Base-by-base conservation (phyloP, 371 early-diverging fungal genomes). In the Cladochytrium tenue region DNA sequence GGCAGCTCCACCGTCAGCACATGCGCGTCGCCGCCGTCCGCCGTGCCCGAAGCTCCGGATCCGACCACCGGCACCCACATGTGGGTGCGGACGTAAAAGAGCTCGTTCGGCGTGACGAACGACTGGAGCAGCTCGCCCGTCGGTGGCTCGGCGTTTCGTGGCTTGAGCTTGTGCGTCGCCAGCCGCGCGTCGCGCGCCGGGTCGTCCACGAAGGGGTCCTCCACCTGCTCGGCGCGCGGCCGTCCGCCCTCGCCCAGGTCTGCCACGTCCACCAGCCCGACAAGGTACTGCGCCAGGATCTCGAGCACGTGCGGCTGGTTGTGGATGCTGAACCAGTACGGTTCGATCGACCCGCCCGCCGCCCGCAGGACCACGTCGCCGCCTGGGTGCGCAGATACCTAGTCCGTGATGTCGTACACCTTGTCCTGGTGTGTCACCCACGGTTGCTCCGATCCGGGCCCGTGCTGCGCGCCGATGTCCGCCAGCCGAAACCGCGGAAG, bases 51-150 rank as follows among this genome's bases (percentile, higher is more conserved):
- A 63, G 10, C 52, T 27, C 7, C 66, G 15, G 50, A 34, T 33
- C 81, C 76, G 55, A 90, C 72, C 53, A 85, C 71, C 27, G 95
- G 93, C 13, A 93, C 93, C 50, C 92, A 85, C 2, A 93, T 88
- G 72, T 94, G 95, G 80, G 93, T 93, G 36, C 95, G 84, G 36
- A 81, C 81, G 63, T 65, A 81, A 57, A 77, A 75, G 28, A 66
- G 53, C 36, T 72, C 64, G 57, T 69, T 80, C 1, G 82, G 79
- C 0, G 82, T 81, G 56, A 76, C 64, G 58, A 67, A 72, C 36
- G 52, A 20, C 5, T 66, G 63, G 1, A 60, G 34, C 4, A 70
- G 53, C 1, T 32, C 64, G 1, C 43, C 58, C 15, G 65, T 50
- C 0, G 77, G 76, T 0, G 77, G 63, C 58, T 81, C 81, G 57